Conservation (phyloP, 106 monocot genomes). For the Phalaenopsis aphrodite region DNA sequence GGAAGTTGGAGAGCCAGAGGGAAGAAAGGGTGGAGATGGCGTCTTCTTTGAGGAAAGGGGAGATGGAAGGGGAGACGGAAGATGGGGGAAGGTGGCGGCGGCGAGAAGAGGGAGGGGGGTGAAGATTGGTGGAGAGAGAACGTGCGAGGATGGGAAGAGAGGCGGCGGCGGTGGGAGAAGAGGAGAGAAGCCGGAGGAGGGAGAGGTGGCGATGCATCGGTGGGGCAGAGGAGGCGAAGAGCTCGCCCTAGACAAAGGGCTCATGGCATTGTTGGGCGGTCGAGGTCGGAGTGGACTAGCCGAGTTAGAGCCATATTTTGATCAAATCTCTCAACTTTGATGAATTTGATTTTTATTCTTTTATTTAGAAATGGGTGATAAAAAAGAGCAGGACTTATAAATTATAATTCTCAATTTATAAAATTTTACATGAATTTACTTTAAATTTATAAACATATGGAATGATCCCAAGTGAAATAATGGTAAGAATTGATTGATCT, state of each 20-base stretch:
- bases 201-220: not conserved
- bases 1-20: constrained; percentile 77
- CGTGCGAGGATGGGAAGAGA: not conserved
- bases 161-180: not conserved
- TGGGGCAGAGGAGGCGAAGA: not conserved
- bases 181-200: not conserved
- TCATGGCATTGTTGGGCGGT: not conserved
- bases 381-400: too few relatives aligned
- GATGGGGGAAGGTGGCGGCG: not conserved
- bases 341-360: too few relatives aligned
- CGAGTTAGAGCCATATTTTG: too few relatives aligned
- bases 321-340: too few relatives aligned
- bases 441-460: too few relatives aligned
- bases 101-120: not conserved
- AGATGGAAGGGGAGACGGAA: constrained; percentile 14
- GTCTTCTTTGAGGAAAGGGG: constrained; percentile 54
- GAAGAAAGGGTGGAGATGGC: constrained; percentile 47
- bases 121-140: constrained; percentile 1
- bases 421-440: too few relatives aligned
- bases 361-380: too few relatives aligned
- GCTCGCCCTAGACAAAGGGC: not conserved
- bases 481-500: too few relatives aligned
- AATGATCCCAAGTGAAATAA: too few relatives aligned
- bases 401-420: too few relatives aligned
- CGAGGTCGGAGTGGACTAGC: too few relatives aligned